Conservation (phyloP, 2,329 filamentous ascomycete species). For the Penicillium sp. region DNA sequence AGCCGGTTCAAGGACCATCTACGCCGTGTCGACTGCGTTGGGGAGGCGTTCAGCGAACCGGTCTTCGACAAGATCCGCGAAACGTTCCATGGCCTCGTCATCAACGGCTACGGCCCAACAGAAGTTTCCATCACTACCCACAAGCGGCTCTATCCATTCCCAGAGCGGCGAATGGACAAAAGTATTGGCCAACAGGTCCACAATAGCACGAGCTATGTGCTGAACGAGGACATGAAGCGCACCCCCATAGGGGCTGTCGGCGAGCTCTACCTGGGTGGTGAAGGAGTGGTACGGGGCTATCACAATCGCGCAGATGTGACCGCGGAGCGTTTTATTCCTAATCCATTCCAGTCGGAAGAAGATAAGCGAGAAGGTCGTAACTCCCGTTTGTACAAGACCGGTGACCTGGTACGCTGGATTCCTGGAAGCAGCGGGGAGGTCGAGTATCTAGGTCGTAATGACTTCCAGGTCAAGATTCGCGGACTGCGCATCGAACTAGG, state of each 20-base stretch:
- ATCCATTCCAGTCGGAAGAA: constrained; percentile 10
- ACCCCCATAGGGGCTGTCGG: constrained; percentile 26
- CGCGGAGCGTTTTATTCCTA: constrained; percentile 21
- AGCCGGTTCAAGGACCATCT: neutral
- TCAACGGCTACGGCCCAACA: neutral
- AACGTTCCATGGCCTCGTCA: neutral
- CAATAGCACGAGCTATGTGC: constrained; percentile 14
- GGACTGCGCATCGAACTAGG: constrained; percentile 35
- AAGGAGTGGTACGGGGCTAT: constrained; percentile 41
- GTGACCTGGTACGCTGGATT: constrained; percentile 33
- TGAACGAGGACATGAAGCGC: constrained; percentile 8
- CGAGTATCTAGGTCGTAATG: constrained; percentile 32
- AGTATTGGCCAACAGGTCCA: constrained; percentile 10
- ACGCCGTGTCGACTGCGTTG: neutral
- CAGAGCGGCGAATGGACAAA: neutral
- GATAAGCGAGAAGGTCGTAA: constrained; percentile 11
- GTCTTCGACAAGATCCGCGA: neutral
- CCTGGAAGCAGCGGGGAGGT: constrained; percentile 24
- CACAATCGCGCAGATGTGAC: constrained; percentile 27
- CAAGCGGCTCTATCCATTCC: neutral
- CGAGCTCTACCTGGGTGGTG: constrained; percentile 43
- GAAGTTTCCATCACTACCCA: neutral
- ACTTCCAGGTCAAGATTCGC: constrained; percentile 34
- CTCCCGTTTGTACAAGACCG: constrained; percentile 33
- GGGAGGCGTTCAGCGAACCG: neutral